A percentile compares a stretch with the other conserved stretches of the same genome.
phyloP scores from a whole-genome alignment of 306 rosid genomes.

The Glycyrrhiza uralensis region DNA sequence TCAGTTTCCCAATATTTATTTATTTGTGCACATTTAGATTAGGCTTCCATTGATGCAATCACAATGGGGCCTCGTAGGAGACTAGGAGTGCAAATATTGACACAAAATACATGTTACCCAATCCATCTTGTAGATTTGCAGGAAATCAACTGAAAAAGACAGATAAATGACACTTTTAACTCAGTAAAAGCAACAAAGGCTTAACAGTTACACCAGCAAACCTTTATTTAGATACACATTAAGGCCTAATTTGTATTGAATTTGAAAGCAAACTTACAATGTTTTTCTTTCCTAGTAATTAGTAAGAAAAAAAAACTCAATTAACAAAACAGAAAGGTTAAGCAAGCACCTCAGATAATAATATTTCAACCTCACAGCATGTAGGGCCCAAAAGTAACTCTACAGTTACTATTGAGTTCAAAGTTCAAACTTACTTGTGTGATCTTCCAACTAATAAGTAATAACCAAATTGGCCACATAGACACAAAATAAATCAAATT shows the following conservation, averaged over 20 bases:
- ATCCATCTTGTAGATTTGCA: not conserved
- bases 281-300: too few relatives aligned
- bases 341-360: too few relatives aligned
- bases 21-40: not conserved
- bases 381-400: too few relatives aligned
- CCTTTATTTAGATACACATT: not conserved
- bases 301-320: not conserved
- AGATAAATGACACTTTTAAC: too few relatives aligned
- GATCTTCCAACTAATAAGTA: too few relatives aligned
- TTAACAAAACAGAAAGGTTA: not conserved
- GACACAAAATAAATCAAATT: not conserved
- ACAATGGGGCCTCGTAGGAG: conserved; percentile 11
- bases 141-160: too few relatives aligned
- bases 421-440: too few relatives aligned
- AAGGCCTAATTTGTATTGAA: not conserved
- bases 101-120: not conserved
- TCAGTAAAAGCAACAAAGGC: not conserved
- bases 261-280: not conserved
- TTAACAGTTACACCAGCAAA: not conserved
- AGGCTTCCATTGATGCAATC: not conserved
- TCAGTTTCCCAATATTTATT: not conserved
- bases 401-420: too few relatives aligned
- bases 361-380: too few relatives aligned
- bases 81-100: not conserved
- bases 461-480: too few relatives aligned